Percentiles rank a stretch among this genome's conserved stretches.
Conservation (phyloP, 495 filamentous ascomycete genomes). For the Neurospora discreta region DNA sequence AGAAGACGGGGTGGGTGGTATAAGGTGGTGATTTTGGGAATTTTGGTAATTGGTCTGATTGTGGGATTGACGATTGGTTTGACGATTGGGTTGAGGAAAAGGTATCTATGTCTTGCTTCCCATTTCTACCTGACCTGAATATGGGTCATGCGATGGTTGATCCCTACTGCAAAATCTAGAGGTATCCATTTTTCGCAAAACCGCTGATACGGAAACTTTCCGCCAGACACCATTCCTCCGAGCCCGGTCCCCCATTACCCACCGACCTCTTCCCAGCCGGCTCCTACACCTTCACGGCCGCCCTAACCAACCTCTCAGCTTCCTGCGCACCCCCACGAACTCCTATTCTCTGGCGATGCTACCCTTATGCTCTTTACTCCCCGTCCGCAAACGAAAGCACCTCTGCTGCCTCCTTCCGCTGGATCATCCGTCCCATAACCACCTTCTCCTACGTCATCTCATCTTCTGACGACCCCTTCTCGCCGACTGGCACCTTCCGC, state of each 20-base stretch:
- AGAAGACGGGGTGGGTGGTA: constrained; percentile 30
- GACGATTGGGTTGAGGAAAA: constrained; percentile 31
- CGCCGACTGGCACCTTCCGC: constrained; percentile 53
- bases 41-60: constrained; percentile 21
- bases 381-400: constrained; percentile 2
- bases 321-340: constrained; percentile 42
- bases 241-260: background rate
- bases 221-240: background rate
- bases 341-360: constrained; percentile 43
- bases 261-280: constrained; percentile 40
- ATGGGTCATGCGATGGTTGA: too few relatives aligned
- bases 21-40: constrained; percentile 16
- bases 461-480: constrained; percentile 38
- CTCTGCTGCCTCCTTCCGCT: constrained; percentile 39
- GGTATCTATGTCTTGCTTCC: constrained; percentile 3
- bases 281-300: constrained; percentile 43
- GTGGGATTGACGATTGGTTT: constrained; percentile 35
- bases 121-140: too few relatives aligned
- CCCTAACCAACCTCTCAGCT: constrained; percentile 35
- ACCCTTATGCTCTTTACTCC: constrained; percentile 37
- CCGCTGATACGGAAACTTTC: background rate
- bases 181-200: background rate
- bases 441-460: constrained; percentile 30
- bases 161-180: too few relatives aligned
- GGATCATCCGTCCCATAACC: constrained; percentile 34